A percentile compares a stretch with the other conserved stretches of the same genome.
These are phyloP conservation scores for Puccinia triticina DNA, from an alignment of 1,284 basidiomycete species.

Conservation along the genomic window DNA sequence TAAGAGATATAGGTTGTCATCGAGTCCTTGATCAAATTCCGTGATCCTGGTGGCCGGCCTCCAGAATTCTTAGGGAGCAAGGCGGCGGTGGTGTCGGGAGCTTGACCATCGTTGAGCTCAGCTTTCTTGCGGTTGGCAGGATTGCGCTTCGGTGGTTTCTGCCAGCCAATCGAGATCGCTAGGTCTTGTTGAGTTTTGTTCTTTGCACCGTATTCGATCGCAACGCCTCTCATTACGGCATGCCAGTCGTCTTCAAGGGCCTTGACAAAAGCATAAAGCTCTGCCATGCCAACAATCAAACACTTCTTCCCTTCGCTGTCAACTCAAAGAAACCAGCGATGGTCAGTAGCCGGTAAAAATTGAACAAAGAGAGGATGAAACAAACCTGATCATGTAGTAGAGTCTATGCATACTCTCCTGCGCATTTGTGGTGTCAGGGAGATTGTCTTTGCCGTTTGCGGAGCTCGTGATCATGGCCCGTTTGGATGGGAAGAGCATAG, in stretches of 20 bases:
- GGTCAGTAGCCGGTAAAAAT: background rate
- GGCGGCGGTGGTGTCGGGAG: too few relatives aligned
- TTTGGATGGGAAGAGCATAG: too few relatives aligned
- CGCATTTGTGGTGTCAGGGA: too few relatives aligned
- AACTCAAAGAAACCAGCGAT: background rate
- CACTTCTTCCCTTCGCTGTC: background rate
- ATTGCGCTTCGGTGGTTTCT: background rate
- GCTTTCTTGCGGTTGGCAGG: too few relatives aligned
- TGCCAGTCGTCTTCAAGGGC: conserved; percentile 2
- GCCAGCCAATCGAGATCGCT: background rate
- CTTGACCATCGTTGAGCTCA: too few relatives aligned
- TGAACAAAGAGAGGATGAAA: background rate
- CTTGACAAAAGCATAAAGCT: background rate
- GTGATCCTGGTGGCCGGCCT: too few relatives aligned
- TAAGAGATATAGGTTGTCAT: too few relatives aligned
- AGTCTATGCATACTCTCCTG: background rate
- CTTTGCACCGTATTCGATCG: background rate
- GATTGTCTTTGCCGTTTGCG: too few relatives aligned
- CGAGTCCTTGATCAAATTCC: too few relatives aligned
- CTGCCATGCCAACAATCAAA: too few relatives aligned
- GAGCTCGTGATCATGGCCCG: too few relatives aligned
- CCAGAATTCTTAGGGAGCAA: too few relatives aligned
- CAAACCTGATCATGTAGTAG: conserved; percentile 10
- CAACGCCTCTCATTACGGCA: background rate
- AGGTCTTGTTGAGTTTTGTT: background rate